Evolutionary conservation across 106 monocot species (phyloP), one percentile per base, ranked within the genome.

Genomic region (Narthecium ossifragum): DNA sequence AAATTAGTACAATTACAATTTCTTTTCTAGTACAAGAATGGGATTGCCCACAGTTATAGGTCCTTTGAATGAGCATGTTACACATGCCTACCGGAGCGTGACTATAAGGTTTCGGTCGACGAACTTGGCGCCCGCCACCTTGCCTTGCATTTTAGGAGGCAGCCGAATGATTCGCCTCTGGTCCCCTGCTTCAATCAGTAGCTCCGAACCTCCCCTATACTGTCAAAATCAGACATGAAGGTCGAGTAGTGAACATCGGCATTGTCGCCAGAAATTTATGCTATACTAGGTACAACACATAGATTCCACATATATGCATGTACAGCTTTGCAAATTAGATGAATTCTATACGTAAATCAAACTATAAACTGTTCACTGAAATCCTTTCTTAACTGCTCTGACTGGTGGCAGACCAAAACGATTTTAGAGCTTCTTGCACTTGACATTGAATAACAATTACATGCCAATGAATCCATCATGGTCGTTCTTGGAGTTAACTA

Each of bases 121-220:
- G 69, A 88, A 93, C 70, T 88, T 93, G 36, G 93, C 93, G 26
- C 80, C 88, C 21, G 51, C 59, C 20, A 93, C 93, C 62, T 80
- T 93, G 27, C 93, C 93, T 48, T 93, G 88, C 82, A 93, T 77
- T 6, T 26, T 53, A 27, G 48, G 1, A 39, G 93, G 93, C 63
- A 93, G 54, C 25, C 53, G 74, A 31, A 93, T 80, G 28, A 85
- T 43, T 10, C 93, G 78, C 46, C 93, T 88, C 53, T 94, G 93
- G 40, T 94, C 93, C 48, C 93, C 93, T 46, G 89, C 93, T 84
- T 94, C 93, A 12, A 89, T 77, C 40, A 94, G 57, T 31, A 94
- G 72, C 38, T 94, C 93, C 17, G 79, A 61, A 31, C 93, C 88
- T 61, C 93, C 93, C 31, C 88, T 55, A 65, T 83, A 94, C 93